These are phyloP conservation scores for Oryza glumipatula DNA, from an alignment of 176 grass and related monocot genomes.

Conservation along the genomic window DNA sequence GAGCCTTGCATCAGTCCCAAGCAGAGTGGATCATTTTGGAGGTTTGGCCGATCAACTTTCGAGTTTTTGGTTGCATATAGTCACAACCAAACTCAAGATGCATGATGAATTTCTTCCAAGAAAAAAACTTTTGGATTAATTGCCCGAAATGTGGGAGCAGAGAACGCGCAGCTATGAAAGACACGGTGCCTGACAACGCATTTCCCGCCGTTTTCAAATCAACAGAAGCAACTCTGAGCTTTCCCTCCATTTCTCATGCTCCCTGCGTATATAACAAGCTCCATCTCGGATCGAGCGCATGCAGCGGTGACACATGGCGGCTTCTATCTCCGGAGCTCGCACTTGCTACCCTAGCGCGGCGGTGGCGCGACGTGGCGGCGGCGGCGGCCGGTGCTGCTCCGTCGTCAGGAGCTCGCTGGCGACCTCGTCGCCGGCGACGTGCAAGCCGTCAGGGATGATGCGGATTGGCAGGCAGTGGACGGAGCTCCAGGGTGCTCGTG, in stretches of 20 bases:
- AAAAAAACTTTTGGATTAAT: neutral
- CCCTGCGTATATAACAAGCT: slow-evolving; percentile 10
- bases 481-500: slow-evolving; percentile 51
- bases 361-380: neutral
- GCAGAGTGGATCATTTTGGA: neutral
- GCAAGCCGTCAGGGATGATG: neutral
- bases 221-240: neutral
- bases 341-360: slow-evolving; percentile 20
- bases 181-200: neutral
- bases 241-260: neutral
- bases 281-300: neutral
- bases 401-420: slow-evolving; percentile 19
- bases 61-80: neutral
- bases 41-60: slow-evolving; percentile 38
- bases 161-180: neutral
- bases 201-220: slow-evolving; percentile 48
- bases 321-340: slow-evolving; percentile 37
- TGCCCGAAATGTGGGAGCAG: slow-evolving; percentile 9
- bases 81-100: neutral
- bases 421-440: neutral
- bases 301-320: slow-evolving; percentile 12
- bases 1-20: neutral
- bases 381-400: neutral
- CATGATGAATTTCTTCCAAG: neutral
- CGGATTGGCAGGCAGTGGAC: slow-evolving; percentile 48